These are phyloP conservation scores for Debaryomyces robertsiae DNA, from an alignment of 1,139 yeast genomes.

Conservation along the genomic window DNA sequence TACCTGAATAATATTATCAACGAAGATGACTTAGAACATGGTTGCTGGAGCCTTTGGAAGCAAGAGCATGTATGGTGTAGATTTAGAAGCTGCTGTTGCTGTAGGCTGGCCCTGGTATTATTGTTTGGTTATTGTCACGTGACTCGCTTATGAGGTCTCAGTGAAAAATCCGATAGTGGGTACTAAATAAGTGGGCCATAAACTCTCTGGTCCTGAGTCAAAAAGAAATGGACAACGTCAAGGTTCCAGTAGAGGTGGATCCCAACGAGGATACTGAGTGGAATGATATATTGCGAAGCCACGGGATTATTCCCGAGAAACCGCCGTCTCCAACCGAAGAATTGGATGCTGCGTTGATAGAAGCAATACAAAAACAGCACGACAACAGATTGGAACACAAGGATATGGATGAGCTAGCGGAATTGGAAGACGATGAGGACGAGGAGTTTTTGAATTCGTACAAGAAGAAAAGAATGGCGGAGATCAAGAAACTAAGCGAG, in stretches of 20 bases:
- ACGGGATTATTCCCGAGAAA: slow-evolving; percentile 90
- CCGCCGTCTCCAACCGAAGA: slow-evolving; percentile 89
- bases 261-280: slow-evolving; percentile 98
- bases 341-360: slow-evolving; percentile 84
- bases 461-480: slow-evolving; percentile 73
- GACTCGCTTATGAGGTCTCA: background rate
- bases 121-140: background rate
- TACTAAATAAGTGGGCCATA: background rate
- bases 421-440: slow-evolving; percentile 77
- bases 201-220: background rate
- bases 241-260: slow-evolving; percentile 83
- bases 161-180: slow-evolving; percentile 3
- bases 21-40: slow-evolving; percentile 1
- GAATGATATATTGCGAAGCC: slow-evolving; percentile 90
- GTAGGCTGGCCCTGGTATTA: background rate
- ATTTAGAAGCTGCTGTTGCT: background rate
- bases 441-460: slow-evolving; percentile 73
- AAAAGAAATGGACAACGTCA: slow-evolving; percentile 31
- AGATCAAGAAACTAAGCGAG: slow-evolving; percentile 61
- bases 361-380: slow-evolving; percentile 75
- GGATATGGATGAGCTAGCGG: slow-evolving; percentile 79
- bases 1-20: slow-evolving; percentile 7
- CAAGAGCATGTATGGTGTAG: too few species aligned
- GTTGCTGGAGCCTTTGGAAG: slow-evolving; percentile 5
- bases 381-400: slow-evolving; percentile 74